Evolutionary conservation across 1,284 basidiomycete genomes (phyloP).

Genomic region (Malassezia brasiliensis): DNA sequence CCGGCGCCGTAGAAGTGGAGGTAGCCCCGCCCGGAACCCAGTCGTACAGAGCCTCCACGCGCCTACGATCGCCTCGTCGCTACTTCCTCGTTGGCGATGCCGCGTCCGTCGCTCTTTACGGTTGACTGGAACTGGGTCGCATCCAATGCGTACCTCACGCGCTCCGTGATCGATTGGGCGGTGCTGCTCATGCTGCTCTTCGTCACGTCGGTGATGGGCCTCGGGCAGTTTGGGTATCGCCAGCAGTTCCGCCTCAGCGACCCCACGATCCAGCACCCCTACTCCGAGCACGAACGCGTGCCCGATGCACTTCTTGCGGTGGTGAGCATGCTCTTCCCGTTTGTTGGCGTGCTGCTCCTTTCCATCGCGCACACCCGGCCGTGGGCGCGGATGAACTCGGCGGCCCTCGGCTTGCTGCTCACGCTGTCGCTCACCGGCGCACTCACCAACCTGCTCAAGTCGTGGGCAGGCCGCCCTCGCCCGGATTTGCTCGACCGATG

Average conservation of each 20-base stretch:
- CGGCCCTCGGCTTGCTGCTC: conserved; percentile 66
- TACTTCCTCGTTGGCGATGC: background rate
- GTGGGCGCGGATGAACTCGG: conserved; percentile 79
- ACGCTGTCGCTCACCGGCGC: conserved; percentile 65
- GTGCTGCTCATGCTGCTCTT: conserved; percentile 22
- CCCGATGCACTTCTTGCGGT: conserved; percentile 53
- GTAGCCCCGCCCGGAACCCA: too few relatives aligned
- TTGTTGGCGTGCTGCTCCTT: conserved; percentile 55
- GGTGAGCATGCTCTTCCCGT: conserved; percentile 8
- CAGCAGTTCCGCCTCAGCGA: conserved; percentile 51
- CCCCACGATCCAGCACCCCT: conserved; percentile 61
- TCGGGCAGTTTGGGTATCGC: conserved; percentile 62
- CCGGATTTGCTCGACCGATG: conserved; percentile 59
- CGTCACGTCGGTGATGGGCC: background rate
- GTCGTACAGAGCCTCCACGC: too few relatives aligned
- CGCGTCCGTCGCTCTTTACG: background rate
- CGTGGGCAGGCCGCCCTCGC: conserved; percentile 71
- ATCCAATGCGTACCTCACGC: background rate
- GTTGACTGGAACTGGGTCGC: background rate
- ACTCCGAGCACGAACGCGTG: conserved; percentile 66
- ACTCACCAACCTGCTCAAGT: conserved; percentile 73
- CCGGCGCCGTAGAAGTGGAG: background rate
- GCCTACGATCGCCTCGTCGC: too few relatives aligned
- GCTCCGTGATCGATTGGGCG: conserved; percentile 33
- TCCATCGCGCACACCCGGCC: conserved; percentile 64